Evolutionary conservation across 2,329 filamentous ascomycete species (phyloP), one percentile per base, ranked within the genome.

Genomic region (Scedosporium boydii): DNA sequence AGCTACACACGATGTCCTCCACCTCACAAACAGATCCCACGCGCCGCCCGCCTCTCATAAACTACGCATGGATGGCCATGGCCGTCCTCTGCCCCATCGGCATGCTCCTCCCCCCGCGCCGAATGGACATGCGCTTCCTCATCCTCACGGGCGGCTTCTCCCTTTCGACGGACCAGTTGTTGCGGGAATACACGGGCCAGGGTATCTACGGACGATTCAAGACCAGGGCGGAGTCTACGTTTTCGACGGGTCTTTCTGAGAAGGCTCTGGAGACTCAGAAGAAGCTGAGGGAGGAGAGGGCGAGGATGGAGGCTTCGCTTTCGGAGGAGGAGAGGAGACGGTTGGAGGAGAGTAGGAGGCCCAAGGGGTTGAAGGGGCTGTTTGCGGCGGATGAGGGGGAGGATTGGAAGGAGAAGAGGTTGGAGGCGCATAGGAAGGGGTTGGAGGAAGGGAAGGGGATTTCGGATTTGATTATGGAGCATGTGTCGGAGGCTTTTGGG

Each of bases 321-420:
- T 62, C 67, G 23, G 68, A 69, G 26, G 69, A 71, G 42, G 69
- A 73, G 63, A 70, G 75, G 67, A 70, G 69, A 61, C 29, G 55
- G 64, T 64, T 68, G 65, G 65, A 65, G 57, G 66, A 68, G 65
- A 64, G 67, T 63, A 68, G 70, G 26, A 64, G 70, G 34, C 65
- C 69, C 10, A 67, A 72, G 62, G 59, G 72, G 58, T 70, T 83
- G 62, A 74, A 79, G 65, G 76, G 76, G 65, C 70, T 86, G 16
- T 87, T 84, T 84, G 82, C 84, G 78, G 84, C 84, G 41, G 77
- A 76, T 44, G 82, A 85, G 70, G 71, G 72, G n/a, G 76, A 78
- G 55, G 77, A 81, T 66, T 85, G 83, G 83, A 75, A 77, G 69
- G 72, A 78, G 72, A 79, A 80, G 76, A 75, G 82, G 64, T 74